Percentiles rank a stretch among this genome's conserved stretches.
phyloP scores from a whole-genome alignment of 805 yeast genomes.

The Teunomyces gatunensis region DNA sequence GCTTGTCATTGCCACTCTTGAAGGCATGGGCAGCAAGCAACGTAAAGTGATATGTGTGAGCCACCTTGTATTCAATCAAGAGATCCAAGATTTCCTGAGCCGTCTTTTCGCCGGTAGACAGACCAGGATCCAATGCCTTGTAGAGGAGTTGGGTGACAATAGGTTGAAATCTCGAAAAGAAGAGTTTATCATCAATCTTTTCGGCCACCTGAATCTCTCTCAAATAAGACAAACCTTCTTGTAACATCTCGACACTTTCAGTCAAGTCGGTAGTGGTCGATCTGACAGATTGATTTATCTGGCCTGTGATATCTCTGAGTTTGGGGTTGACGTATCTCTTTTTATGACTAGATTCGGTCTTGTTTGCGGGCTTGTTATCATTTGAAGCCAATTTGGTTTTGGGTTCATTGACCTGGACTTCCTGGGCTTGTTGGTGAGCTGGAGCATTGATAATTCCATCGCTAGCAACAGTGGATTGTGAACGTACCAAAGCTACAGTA shows the following conservation, averaged over 20 bases:
- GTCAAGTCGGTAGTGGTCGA: conserved; percentile 15
- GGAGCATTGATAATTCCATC: conserved; percentile 2
- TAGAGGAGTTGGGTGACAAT: conserved; percentile 20
- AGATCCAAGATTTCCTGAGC: conserved; percentile 25
- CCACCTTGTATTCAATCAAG: conserved; percentile 28
- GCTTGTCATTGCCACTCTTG: conserved; percentile 10
- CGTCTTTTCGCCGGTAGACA: conserved; percentile 9
- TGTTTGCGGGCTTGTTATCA: not conserved
- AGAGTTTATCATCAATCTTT: conserved; percentile 22
- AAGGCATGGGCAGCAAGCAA: conserved; percentile 18
- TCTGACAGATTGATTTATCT: conserved; percentile 25
- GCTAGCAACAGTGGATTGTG: conserved; percentile 6
- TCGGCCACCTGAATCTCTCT: conserved; percentile 37
- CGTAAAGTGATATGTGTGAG: conserved; percentile 32
- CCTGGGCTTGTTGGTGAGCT: not conserved
- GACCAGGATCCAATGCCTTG: conserved; percentile 14
- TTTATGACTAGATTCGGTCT: not conserved
- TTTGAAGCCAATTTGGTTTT: not conserved
- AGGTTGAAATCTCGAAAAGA: conserved; percentile 28
- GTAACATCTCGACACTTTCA: conserved; percentile 37
- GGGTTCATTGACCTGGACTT: not conserved
- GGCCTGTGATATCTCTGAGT: conserved; percentile 33
- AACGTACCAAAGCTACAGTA: conserved; percentile 4
- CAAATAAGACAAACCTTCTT: conserved; percentile 39
- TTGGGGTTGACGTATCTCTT: conserved; percentile 20